A percentile compares a stretch with the other conserved stretches of the same genome.
Evolutionary conservation across 805 yeast genomes (phyloP).

Genomic region (Pichia cabralensis): DNA sequence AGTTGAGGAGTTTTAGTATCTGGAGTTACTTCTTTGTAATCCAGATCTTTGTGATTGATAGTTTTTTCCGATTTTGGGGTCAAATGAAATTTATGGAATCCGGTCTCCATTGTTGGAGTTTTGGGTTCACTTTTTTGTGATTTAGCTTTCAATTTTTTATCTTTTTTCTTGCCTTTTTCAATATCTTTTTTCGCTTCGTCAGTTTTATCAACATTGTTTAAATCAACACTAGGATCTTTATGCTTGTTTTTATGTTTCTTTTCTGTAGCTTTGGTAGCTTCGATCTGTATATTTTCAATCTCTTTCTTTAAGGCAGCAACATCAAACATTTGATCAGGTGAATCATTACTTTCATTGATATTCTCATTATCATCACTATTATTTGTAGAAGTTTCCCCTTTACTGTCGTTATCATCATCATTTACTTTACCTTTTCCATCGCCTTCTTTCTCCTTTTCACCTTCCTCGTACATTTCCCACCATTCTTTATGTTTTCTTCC

Average conservation of each 20-base stretch:
- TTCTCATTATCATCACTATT: conserved; percentile 13
- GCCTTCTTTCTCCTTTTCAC: conserved; percentile 23
- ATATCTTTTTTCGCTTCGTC: too few relatives aligned
- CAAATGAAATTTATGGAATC: conserved; percentile 1
- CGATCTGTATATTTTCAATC: conserved; percentile 33
- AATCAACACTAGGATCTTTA: too few relatives aligned
- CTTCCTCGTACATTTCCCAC: conserved; percentile 46
- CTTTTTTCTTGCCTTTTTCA: not conserved
- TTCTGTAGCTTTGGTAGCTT: conserved; percentile 15
- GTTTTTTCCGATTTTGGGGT: conserved; percentile 1
- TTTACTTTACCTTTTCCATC: conserved; percentile 13
- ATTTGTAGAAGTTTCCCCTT: not conserved
- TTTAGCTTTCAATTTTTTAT: not conserved
- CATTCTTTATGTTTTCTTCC: conserved; percentile 42
- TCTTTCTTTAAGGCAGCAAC: conserved; percentile 34
- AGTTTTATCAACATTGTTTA: too few relatives aligned
- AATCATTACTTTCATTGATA: not conserved
- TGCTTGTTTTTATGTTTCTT: too few relatives aligned
- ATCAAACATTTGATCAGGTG: conserved; percentile 30
- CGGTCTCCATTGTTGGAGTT: not conserved
- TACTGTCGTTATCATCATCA: conserved; percentile 1
- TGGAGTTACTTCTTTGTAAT: too few relatives aligned
- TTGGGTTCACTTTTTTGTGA: not conserved
- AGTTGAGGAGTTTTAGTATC: too few relatives aligned
- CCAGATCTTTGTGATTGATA: too few relatives aligned